Evolutionary conservation across 805 yeast species (phyloP), one percentile per base, ranked within the genome.

Genomic region (Yamadazyma nakazawae): DNA sequence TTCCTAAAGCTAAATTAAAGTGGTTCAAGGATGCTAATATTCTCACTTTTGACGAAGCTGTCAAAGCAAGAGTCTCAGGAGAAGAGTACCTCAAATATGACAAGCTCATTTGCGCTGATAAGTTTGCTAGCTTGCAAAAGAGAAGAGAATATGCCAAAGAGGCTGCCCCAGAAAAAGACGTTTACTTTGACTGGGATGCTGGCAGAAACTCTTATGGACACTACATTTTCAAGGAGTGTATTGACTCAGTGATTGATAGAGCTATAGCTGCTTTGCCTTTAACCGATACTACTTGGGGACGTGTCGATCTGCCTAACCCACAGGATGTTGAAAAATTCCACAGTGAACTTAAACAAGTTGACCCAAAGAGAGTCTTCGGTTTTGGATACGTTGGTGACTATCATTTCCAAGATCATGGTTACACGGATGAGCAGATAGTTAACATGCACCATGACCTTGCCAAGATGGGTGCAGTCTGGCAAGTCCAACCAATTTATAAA

Each of bases 191-290:
- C 32, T 49, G 52, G 52, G 50, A 49, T 32, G 47, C 40, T 2
- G 40, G 50, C 18, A 46, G 52, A 46, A 49, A 49, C 41, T 40
- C 50, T 17, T 49, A 49, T 26, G 52, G 52, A 1, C 52, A 49
- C 26, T 49, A 49, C 26, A 13, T 46, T 16, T 49, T 49, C 38
- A 49, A 49, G 37, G 42, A 37, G 37, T 49, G 52, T 40, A 40
- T 49, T 40, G 52, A 49, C 14, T 32, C 50, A 37, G 52, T 49
- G 1, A 46, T 49, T 21, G 52, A 49, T 30, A 46, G 52, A 46
- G 52, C 52, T 28, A 46, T 46, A 18, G 52, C 37, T 36, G 52
- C 52, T 13, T 49, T 49, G 32, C 52, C 52, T 2, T 43, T 49
- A 24, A 34, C 52, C 11, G 52, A 49, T 34, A 40, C 48, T n/a